Conservation (phyloP, 2,329 filamentous ascomycete genomes). For the Aspergillus neoniger region DNA sequence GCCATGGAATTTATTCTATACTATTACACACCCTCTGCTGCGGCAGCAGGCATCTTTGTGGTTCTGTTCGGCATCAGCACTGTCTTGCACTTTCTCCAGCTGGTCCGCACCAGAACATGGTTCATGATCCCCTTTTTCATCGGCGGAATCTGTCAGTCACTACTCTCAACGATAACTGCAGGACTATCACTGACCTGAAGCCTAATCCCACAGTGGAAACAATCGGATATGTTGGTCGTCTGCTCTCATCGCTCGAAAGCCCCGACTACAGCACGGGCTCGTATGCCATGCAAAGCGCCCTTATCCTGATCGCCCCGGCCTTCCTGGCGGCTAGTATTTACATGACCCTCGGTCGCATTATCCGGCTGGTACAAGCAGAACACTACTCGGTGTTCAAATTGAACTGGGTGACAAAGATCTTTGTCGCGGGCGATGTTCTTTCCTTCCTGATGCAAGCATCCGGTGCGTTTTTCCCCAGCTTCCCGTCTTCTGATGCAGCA, state of each 20-base stretch:
- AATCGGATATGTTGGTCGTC: slow-evolving; percentile 56
- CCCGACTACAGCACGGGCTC: slow-evolving; percentile 29
- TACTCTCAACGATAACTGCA: too few species aligned
- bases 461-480: slow-evolving; percentile 15
- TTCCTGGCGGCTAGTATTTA: slow-evolving; percentile 34
- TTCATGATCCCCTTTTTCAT: slow-evolving; percentile 34
- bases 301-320: slow-evolving; percentile 33
- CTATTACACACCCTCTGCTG: slow-evolving; percentile 27
- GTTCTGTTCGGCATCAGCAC: slow-evolving; percentile 27
- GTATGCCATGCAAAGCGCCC: slow-evolving; percentile 31
- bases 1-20: slow-evolving; percentile 24
- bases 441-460: slow-evolving; percentile 38
- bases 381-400: slow-evolving; percentile 23
- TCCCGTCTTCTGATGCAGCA: too few species aligned
- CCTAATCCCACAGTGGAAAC: slow-evolving; percentile 46
- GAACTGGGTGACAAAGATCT: slow-evolving; percentile 32
- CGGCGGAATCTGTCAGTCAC: slow-evolving; percentile 38
- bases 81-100: slow-evolving; percentile 28
- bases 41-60: slow-evolving; percentile 27
- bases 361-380: slow-evolving; percentile 29
- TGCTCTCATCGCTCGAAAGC: slow-evolving; percentile 42
- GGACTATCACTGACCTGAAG: neutral
- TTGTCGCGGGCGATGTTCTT: slow-evolving; percentile 35
- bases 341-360: slow-evolving; percentile 34
- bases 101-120: slow-evolving; percentile 29